Evolutionary conservation across 2,329 filamentous ascomycete genomes (phyloP).

Genomic region (Gnomoniopsis sp.): DNA sequence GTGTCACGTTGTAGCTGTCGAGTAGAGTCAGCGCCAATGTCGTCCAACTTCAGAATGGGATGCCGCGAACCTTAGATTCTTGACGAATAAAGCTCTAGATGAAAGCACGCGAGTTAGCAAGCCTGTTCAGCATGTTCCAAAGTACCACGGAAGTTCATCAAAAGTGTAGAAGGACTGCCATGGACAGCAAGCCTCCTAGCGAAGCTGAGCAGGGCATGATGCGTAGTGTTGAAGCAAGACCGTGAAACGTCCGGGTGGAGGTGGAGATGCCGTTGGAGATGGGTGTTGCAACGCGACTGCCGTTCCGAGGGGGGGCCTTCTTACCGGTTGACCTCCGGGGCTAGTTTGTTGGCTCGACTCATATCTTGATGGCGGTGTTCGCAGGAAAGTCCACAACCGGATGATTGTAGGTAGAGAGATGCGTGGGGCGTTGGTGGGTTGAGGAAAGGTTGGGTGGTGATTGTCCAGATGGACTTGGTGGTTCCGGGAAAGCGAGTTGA

Average conservation of each 20-base stretch:
- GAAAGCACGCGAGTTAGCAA: constrained; percentile 24
- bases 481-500: constrained; percentile 9
- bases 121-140: background rate
- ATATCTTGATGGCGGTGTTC: constrained; percentile 64
- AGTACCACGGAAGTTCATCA: background rate
- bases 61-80: constrained; percentile 90
- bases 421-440: constrained; percentile 1
- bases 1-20: constrained; percentile 92
- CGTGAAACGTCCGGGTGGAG: background rate
- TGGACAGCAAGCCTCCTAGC: background rate
- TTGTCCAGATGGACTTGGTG: constrained; percentile 16
- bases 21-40: constrained; percentile 22
- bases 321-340: constrained; percentile 98
- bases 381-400: constrained; percentile 14
- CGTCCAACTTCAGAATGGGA: constrained; percentile 42
- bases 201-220: background rate
- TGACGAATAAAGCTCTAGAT: constrained; percentile 95
- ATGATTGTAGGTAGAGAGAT: constrained; percentile 7
- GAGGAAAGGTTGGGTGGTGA: constrained; percentile 1
- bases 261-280: constrained; percentile 1
- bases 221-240: background rate
- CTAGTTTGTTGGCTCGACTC: constrained; percentile 95
- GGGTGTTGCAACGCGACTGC: background rate
- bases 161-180: background rate
- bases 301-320: constrained; percentile 36